Base-by-base conservation (phyloP, 768 basidiomycete species). In the Trametes meyenii region DNA sequence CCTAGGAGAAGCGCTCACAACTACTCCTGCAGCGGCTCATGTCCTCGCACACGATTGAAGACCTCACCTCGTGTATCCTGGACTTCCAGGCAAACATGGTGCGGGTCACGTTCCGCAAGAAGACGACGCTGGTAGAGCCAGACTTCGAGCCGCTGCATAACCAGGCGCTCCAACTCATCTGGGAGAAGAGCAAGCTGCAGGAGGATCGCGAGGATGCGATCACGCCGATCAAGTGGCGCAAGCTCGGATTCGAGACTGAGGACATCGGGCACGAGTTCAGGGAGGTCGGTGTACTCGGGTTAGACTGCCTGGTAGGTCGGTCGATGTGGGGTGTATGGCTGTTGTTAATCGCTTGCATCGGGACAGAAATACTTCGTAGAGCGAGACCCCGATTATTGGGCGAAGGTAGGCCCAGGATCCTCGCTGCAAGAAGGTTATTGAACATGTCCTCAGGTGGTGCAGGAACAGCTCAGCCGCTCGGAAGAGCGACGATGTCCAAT, bases 11-110 rank as follows among this genome's bases (percentile, higher is more conserved):
- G 38, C 29, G 39, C 53, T 61, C 50, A 56, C 56, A 16, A 42
- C 26, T 16, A 3, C 42, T 44, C 23, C 33, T 29, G 17, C 66
- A 94, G 91, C 85, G 87, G 58, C 80, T 94, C 50, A 94, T 94
- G 91, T 86, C 88, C 8, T 82, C 88, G 33, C 89, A 92, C 66
- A 88, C 86, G 29, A 84, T 86, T 50, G 90, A 92, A 64, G 92
- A 94, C 69, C 76, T 94, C 55, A 86, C 88, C 7, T 94, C 92
- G 0, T 88, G 87, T 60, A 88, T 95, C 49, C 80, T 94, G 57
- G 90, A 94, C 70, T 95, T 94, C 73, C 93, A 95, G 76, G 87
- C 90, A 26, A 93, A 92, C 73, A 83, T 94, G 60, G 79, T 91
- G 56, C 85, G 90, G 40, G 84, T 92, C 29, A 85, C 84, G 14